Evolutionary conservation across 805 yeast genomes (phyloP).

Genomic region (Starmera pachycereana): DNA sequence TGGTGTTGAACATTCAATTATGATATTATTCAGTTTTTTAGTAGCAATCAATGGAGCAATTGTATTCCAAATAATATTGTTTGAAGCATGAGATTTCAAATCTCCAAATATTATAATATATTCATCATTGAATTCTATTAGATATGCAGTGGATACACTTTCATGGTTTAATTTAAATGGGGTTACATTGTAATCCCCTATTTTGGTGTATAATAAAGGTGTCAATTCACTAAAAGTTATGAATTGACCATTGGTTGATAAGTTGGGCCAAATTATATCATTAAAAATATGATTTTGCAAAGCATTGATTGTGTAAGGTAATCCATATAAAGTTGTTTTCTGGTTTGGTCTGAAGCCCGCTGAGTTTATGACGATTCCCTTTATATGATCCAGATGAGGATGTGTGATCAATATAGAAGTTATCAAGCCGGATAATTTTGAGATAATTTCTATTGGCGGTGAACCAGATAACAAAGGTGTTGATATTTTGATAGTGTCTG

Average conservation of each 20-base stretch:
- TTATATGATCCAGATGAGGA: slow-evolving; percentile 76
- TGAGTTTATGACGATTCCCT: slow-evolving; percentile 60
- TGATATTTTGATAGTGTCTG: too few species aligned
- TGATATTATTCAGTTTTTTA: slow-evolving; percentile 37
- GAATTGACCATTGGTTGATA: slow-evolving; percentile 23
- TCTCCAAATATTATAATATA: slow-evolving; percentile 70
- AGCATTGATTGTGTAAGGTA: slow-evolving; percentile 38
- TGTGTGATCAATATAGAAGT: slow-evolving; percentile 56
- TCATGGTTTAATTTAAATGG: slow-evolving; percentile 34
- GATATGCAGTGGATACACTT: slow-evolving; percentile 42
- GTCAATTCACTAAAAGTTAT: slow-evolving; percentile 12
- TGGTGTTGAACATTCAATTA: slow-evolving; percentile 71
- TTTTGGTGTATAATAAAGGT: slow-evolving; percentile 1
- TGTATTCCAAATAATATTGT: slow-evolving; percentile 40
- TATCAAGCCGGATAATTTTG: slow-evolving; percentile 25
- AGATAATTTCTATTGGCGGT: slow-evolving; percentile 23
- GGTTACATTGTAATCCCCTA: slow-evolving; percentile 14
- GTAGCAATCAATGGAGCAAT: slow-evolving; percentile 36
- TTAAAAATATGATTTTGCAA: slow-evolving; percentile 55
- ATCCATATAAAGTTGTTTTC: slow-evolving; percentile 42
- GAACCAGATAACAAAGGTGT: background rate
- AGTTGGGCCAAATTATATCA: slow-evolving; percentile 72
- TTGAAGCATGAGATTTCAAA: slow-evolving; percentile 46
- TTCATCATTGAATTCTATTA: slow-evolving; percentile 33
- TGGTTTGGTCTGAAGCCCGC: slow-evolving; percentile 34